Base-by-base conservation (phyloP, 176 grass and related monocot genomes). In the Alopecurus myosuroides region DNA sequence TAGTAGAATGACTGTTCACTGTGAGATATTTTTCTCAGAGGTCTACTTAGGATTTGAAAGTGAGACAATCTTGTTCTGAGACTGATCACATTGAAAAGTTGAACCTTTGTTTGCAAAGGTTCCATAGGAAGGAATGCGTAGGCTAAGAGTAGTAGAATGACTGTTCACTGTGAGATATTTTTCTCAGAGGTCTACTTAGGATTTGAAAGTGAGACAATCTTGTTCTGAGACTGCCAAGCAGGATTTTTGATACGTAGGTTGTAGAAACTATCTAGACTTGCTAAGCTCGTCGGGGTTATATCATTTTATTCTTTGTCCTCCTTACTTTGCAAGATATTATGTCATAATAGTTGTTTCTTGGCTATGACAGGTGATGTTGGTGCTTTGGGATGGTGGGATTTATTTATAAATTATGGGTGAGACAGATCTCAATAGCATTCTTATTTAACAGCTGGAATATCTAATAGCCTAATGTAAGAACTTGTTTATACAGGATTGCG, bases 341-440 rank as follows among this genome's bases (percentile, higher is more conserved):
- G 75, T 42, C 70, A 8, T 88, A 78, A 82, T 82, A 73, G 9
- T 62, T 18, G 5, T 50, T 79, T 79, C 60, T 83, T 86, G n/a
- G 50, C 72, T 69, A 76, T 86, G 52, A 36, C 93, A 98, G 95
- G 95, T 78, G 91, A 98, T 73, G 85, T 98, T 71, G 93, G 89
- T 70, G 89, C 91, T 68, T 84, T 95, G 45, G 89, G 95, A 70
- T 98, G 93, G 95, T 98, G 95, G 95, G 91, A 95, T 86, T 78
- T 98, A 52, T 98, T 98, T 86, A 90, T 98, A 77, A 98, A 98
- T 91, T 95, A 91, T 53, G 95, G 95, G 95, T 98, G 88, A 87
- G 79, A 66, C n/a, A 77, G 53, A 60, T 37, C 48, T 60, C n/a
- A 40, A 39, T 75, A 55, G 6, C 35, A 77, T 85, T 89, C 9